Evolutionary conservation across 495 filamentous ascomycete genomes (phyloP).

Genomic region (Pyronema domesticum): DNA sequence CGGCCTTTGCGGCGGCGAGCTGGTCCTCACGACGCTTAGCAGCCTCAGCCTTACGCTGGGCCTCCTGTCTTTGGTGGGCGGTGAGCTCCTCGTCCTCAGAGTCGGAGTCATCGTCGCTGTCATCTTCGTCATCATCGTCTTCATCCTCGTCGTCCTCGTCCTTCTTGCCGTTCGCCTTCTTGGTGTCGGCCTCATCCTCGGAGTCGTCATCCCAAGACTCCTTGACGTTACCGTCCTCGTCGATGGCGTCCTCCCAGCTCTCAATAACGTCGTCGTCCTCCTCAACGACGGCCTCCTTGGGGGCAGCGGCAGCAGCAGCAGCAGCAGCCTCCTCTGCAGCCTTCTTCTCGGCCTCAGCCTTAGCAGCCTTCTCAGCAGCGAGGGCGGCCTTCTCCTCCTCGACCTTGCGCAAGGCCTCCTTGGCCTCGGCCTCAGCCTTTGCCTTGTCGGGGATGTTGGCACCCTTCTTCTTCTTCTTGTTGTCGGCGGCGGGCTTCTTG

Average conservation of each 20-base stretch:
- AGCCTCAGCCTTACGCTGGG: conserved; percentile 67
- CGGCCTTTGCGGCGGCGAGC: conserved; percentile 80
- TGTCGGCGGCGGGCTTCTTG: conserved; percentile 51
- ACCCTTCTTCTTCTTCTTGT: conserved; percentile 53
- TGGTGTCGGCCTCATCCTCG: conserved; percentile 50
- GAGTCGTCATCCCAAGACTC: conserved; percentile 87
- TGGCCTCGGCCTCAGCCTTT: conserved; percentile 37
- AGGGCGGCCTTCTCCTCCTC: conserved; percentile 54
- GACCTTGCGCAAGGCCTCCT: conserved; percentile 51
- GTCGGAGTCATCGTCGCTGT: conserved; percentile 67
- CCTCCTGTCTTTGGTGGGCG: conserved; percentile 47
- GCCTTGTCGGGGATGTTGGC: conserved; percentile 48
- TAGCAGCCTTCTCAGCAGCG: conserved; percentile 46
- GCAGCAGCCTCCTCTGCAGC: conserved; percentile 13
- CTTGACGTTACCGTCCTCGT: conserved; percentile 61
- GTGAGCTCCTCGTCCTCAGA: conserved; percentile 50
- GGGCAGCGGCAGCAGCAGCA: conserved; percentile 23
- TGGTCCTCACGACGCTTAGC: conserved; percentile 75
- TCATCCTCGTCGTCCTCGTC: conserved; percentile 19
- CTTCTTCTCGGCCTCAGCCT: conserved; percentile 33
- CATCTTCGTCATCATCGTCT: conserved; percentile 67
- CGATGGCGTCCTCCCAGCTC: conserved; percentile 78
- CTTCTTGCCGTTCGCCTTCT: conserved; percentile 18
- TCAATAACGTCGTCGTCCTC: conserved; percentile 42
- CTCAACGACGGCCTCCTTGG: conserved; percentile 6